Evolutionary conservation across 306 rosid genomes (phyloP).

Genomic region (Heteromeles arbutifolia): DNA sequence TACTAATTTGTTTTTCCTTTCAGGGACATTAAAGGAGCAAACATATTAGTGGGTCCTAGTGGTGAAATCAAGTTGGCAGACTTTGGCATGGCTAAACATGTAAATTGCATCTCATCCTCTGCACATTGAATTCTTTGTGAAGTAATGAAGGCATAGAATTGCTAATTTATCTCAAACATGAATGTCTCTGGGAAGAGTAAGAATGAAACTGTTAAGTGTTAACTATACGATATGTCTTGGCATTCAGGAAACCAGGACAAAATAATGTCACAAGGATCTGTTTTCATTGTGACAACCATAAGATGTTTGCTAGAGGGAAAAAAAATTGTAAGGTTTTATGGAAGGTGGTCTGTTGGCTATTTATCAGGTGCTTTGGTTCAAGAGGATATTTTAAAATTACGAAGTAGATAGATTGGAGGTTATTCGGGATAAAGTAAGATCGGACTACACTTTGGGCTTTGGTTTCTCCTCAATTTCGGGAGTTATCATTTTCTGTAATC

Average conservation of each 20-base stretch:
- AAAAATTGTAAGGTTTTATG: background rate
- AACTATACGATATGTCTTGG: background rate
- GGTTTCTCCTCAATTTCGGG: background rate
- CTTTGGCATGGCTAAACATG: conserved; percentile 99
- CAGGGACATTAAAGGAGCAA: conserved; percentile 99
- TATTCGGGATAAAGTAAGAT: background rate
- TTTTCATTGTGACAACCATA: background rate
- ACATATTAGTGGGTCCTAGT: conserved; percentile 90
- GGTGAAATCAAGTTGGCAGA: conserved; percentile 97
- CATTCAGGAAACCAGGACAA: background rate
- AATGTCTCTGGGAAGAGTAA: background rate
- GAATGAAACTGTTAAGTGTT: background rate
- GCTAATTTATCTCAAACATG: background rate
- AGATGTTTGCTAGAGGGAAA: background rate
- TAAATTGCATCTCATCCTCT: conserved; percentile 31
- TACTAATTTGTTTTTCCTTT: conserved; percentile 16
- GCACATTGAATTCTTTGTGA: conserved; percentile 23
- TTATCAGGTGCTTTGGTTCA: background rate
- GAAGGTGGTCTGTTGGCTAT: background rate
- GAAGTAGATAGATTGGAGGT: background rate
- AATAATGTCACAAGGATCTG: background rate
- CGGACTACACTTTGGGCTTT: background rate
- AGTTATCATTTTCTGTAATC: background rate
- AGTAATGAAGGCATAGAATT: background rate
- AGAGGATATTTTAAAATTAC: background rate